Percentiles rank a stretch among this genome's conserved stretches.
Conservation (phyloP, 352 stramenopile genomes). For the Phytophthora foliorum region DNA sequence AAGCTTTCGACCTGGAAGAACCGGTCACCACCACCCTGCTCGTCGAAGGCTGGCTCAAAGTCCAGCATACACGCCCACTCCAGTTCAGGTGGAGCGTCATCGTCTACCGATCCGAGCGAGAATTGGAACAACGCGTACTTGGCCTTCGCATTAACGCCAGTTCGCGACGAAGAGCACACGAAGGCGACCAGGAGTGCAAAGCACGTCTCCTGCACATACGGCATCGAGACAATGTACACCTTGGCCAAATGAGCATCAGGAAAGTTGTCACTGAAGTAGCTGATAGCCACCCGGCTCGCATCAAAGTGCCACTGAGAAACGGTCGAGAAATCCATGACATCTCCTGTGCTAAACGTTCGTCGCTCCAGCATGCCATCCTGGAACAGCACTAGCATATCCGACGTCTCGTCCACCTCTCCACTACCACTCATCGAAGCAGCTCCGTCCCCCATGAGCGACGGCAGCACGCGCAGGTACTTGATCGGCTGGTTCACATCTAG, state of each 20-base stretch:
- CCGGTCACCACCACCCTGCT: constrained; percentile 29
- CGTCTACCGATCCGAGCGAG: constrained; percentile 41
- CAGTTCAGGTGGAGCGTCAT: constrained; percentile 43
- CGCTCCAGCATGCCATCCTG: constrained; percentile 70
- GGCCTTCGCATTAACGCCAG: constrained; percentile 46
- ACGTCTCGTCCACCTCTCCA: constrained; percentile 44
- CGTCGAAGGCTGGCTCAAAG: constrained; percentile 70
- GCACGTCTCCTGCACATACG: constrained; percentile 64
- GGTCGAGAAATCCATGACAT: constrained; percentile 74
- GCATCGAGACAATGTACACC: constrained; percentile 72
- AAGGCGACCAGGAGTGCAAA: constrained; percentile 76
- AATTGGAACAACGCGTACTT: constrained; percentile 87
- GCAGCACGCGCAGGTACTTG: constrained; percentile 60
- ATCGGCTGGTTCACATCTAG: constrained; percentile 67
- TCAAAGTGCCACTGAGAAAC: constrained; percentile 70
- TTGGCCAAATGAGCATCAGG: constrained; percentile 66
- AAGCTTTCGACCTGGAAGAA: constrained; percentile 76
- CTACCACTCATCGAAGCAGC: constrained; percentile 26
- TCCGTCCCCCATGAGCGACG: constrained; percentile 32
- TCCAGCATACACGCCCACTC: constrained; percentile 75
- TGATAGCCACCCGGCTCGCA: constrained; percentile 64
- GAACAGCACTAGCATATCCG: constrained; percentile 80
- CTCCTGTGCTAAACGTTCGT: constrained; percentile 70
- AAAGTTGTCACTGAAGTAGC: constrained; percentile 81
- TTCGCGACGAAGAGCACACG: constrained; percentile 61